These are phyloP conservation scores for Suillus subluteus DNA, from an alignment of 768 basidiomycete genomes.

Conservation along the genomic window DNA sequence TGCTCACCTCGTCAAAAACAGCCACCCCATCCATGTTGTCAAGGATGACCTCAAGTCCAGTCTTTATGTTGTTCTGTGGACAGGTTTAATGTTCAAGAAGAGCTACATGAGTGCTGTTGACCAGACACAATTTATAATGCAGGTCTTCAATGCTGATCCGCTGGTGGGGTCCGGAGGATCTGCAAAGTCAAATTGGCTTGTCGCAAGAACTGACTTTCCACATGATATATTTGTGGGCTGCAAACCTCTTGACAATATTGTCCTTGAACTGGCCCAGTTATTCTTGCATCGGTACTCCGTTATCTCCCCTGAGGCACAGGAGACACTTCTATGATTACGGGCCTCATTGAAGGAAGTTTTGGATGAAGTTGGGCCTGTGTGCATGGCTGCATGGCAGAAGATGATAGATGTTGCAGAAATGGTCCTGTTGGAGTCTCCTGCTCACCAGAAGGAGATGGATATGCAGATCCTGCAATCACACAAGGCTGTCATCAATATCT, in stretches of 20 bases:
- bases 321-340: too few species aligned
- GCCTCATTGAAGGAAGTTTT: too few species aligned
- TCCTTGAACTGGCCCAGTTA: not conserved
- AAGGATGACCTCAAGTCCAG: slow-evolving; percentile 8
- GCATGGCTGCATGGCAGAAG: too few species aligned
- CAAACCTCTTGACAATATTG: not conserved
- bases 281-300: too few species aligned
- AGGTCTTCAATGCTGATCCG: not conserved
- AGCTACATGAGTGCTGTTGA: not conserved
- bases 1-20: slow-evolving; percentile 1
- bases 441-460: too few species aligned
- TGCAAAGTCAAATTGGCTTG: not conserved
- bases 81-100: not conserved
- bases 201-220: not conserved
- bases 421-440: too few species aligned
- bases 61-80: slow-evolving; percentile 9
- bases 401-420: too few species aligned
- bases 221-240: not conserved
- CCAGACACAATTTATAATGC: not conserved
- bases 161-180: not conserved
- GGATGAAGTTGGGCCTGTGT: too few species aligned
- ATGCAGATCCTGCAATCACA: too few species aligned
- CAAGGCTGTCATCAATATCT: too few species aligned
- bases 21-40: not conserved
- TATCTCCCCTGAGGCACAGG: too few species aligned